Percentiles rank a stretch among this genome's conserved stretches.
phyloP scores from a whole-genome alignment of 148 eudicot species.

The Camellia granthamiana region DNA sequence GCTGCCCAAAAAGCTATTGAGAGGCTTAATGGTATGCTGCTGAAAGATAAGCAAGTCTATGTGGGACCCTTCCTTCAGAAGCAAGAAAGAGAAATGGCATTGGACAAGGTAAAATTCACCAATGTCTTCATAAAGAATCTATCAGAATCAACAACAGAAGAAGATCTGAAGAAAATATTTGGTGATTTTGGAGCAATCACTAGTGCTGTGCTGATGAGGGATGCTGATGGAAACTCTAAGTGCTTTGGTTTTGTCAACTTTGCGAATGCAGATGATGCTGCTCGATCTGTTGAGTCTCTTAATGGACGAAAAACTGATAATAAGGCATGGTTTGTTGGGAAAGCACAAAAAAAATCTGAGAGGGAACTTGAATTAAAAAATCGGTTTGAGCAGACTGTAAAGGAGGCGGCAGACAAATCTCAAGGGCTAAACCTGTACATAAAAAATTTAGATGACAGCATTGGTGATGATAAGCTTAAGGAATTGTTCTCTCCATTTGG shows the following conservation, averaged over 20 bases:
- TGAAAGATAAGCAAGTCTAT: constrained; percentile 88
- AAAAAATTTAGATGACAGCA: constrained; percentile 80
- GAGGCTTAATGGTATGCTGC: constrained; percentile 72
- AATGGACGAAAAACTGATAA: constrained; percentile 71
- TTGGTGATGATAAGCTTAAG: constrained; percentile 76
- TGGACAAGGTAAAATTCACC: constrained; percentile 62
- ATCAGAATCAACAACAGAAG: constrained; percentile 69
- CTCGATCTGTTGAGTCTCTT: constrained; percentile 66
- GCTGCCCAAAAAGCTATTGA: constrained; percentile 82
- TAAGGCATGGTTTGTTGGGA: constrained; percentile 92
- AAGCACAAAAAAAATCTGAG: constrained; percentile 85
- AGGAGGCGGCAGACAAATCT: constrained; percentile 66
- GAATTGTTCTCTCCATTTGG: constrained; percentile 76
- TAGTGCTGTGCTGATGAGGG: constrained; percentile 82
- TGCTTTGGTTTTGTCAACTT: constrained; percentile 96
- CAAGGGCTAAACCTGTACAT: constrained; percentile 75
- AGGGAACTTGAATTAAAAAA: constrained; percentile 68
- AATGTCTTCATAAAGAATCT: constrained; percentile 86
- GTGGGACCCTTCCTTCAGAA: constrained; percentile 79
- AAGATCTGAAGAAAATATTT: constrained; percentile 58
- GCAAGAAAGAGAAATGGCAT: constrained; percentile 70
- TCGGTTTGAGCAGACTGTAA: constrained; percentile 60
- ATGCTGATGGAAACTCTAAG: constrained; percentile 77
- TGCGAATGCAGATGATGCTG: constrained; percentile 81
- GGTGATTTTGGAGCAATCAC: constrained; percentile 74